phyloP scores from a whole-genome alignment of 331 rosid genomes.

The Quercus lobata region DNA sequence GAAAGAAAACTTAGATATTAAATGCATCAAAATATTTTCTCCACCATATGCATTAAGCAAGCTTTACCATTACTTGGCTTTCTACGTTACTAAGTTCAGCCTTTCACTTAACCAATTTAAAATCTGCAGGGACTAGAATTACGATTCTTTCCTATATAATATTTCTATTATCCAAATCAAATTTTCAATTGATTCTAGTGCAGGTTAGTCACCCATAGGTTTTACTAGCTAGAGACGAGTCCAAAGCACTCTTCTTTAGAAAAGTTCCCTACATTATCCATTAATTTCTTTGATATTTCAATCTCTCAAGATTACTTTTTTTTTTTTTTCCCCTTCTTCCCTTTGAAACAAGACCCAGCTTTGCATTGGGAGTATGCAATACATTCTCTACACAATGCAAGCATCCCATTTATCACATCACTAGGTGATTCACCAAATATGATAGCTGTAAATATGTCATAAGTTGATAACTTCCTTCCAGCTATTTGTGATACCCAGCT shows the following conservation, averaged over 20 bases:
- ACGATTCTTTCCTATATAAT: neutral
- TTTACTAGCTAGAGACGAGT: no score
- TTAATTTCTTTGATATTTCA: neutral
- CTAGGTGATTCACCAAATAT: neutral
- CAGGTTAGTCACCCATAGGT: no score
- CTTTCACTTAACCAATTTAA: neutral
- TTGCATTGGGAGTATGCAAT: neutral
- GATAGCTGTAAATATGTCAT: neutral
- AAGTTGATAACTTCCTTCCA: neutral
- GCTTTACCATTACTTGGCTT: neutral
- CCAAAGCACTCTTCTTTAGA: no score
- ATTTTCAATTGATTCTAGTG: no score
- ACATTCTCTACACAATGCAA: neutral
- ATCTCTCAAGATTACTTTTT: neutral
- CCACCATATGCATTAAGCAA: neutral
- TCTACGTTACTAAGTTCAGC: neutral
- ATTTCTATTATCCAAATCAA: conserved; percentile 1
- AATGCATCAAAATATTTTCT: neutral
- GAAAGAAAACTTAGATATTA: neutral
- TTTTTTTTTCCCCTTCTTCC: neutral
- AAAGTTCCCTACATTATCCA: no score
- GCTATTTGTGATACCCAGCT: neutral
- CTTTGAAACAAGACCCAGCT: neutral
- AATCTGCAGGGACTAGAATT: conserved; percentile 6
- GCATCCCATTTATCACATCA: neutral